Evolutionary conservation across 2,329 filamentous ascomycete species (phyloP).

Genomic region (Drechslera avenae): DNA sequence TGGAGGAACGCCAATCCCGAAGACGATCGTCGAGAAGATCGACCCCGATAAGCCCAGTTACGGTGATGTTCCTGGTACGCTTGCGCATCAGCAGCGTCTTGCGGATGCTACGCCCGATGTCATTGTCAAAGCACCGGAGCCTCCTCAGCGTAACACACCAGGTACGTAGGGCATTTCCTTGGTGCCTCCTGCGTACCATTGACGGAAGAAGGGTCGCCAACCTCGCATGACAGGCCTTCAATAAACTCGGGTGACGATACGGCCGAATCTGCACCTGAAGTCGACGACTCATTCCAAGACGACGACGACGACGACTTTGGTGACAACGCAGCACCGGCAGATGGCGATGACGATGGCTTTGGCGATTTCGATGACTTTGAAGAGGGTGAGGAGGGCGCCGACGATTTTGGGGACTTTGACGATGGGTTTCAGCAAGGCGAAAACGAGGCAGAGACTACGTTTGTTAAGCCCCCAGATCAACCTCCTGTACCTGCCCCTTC

Average conservation of each 20-base stretch:
- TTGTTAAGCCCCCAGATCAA: conserved; percentile 48
- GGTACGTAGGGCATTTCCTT: conserved; percentile 60
- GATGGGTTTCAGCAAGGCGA: conserved; percentile 52
- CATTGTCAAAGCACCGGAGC: conserved; percentile 56
- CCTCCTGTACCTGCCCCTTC: conserved; percentile 49
- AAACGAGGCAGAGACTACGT: conserved; percentile 46
- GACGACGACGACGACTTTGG: conserved; percentile 17
- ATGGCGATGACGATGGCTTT: conserved; percentile 50
- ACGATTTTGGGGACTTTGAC: conserved; percentile 60
- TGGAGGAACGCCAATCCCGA: conserved; percentile 60
- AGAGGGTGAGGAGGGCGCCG: conserved; percentile 53
- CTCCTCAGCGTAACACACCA: conserved; percentile 53
- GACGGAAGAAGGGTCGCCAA: conserved; percentile 66
- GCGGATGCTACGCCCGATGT: conserved; percentile 66
- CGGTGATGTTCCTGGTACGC: conserved; percentile 66
- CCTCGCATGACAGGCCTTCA: conserved; percentile 58
- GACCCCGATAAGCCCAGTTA: conserved; percentile 62
- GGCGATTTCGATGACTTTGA: conserved; percentile 70
- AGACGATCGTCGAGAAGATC: conserved; percentile 66
- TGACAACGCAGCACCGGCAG: conserved; percentile 31
- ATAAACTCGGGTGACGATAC: conserved; percentile 46
- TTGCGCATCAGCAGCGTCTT: conserved; percentile 60
- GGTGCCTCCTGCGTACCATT: conserved; percentile 59
- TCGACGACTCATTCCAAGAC: conserved; percentile 15
- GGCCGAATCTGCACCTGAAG: conserved; percentile 8